Base-by-base conservation (phyloP, 306 rosid species). In the Castanea mollissima region DNA sequence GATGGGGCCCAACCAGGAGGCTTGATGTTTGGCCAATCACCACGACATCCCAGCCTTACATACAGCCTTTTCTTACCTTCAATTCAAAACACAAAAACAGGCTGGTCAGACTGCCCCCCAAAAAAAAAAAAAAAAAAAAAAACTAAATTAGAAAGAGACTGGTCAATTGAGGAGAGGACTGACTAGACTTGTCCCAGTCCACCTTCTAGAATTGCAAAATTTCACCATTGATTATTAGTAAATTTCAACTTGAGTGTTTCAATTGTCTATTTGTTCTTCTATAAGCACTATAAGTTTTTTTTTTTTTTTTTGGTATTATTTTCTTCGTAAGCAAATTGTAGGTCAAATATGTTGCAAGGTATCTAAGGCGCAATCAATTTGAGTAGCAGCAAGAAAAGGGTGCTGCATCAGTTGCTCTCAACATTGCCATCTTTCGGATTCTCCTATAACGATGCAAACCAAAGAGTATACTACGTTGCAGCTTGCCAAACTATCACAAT, bases 1-100 rank as follows among this genome's bases (percentile, higher is more conserved):
- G 91, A 86, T 44, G 99, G 99, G 87, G 91, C 93, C 99, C 98
- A 95, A 25, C 99, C 97, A 5, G 98, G 99, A 67, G 98, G 98
- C 75, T 95, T 86, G 87, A 92, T 89, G 78, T 92, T 89, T 51
- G 99, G 98, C 99, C 99, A 95, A 78, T 95, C 99, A 38, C 98
- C 98, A 0, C 99, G 97, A 72, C 99, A 90, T 79, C 99, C 99
- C 83, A 91, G 75, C 77, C 99, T 91, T 83, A 95, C 86, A 78
- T 95, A 92, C 9, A 95, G 92, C 79, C 93, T 84, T 83, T 92
- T 94, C 84, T 90, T 91, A 71, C 92, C 99, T 94, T 82, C 81
- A 83, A 58, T 94, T 82, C 80, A 85, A 58, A 25, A 72, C 41
- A 55, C 46, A 34, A 62, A 60, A 60, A 25, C 32, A 59, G 67